Conservation (phyloP, 1,284 basidiomycete genomes). For the Leccinum pachyderme region DNA sequence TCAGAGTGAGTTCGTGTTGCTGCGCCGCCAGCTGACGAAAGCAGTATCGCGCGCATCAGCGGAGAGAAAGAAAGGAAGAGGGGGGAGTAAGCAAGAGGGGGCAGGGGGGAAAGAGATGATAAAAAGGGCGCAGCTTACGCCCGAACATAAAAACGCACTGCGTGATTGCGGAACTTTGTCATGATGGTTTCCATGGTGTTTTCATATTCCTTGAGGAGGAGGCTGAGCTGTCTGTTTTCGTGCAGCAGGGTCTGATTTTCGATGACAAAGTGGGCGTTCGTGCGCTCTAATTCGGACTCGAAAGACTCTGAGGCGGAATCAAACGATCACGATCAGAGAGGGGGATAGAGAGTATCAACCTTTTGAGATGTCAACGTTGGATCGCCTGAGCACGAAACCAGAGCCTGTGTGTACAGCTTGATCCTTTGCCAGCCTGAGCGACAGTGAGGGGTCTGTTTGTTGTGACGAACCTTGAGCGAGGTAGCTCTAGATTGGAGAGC, state of each 20-base stretch:
- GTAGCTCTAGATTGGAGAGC: constrained; percentile 79
- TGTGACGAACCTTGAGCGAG: constrained; percentile 70
- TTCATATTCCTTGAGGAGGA: constrained; percentile 93
- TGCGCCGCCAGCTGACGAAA: constrained; percentile 72
- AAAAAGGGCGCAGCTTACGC: not conserved
- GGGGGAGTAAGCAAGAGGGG: too few relatives aligned
- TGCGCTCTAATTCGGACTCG: constrained; percentile 88
- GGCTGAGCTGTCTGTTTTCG: constrained; percentile 91
- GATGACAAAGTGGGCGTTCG: constrained; percentile 86
- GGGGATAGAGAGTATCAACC: constrained; percentile 46
- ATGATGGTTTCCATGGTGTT: constrained; percentile 94
- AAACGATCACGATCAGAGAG: constrained; percentile 6
- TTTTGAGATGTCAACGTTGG: constrained; percentile 93
- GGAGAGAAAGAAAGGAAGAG: not conserved
- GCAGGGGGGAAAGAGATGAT: too few relatives aligned
- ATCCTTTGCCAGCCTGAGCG: constrained; percentile 44
- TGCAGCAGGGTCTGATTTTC: constrained; percentile 92
- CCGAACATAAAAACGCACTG: constrained; percentile 55
- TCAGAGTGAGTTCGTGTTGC: constrained; percentile 86
- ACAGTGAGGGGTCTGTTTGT: not conserved
- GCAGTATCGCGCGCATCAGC: not conserved
- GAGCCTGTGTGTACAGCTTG: constrained; percentile 78
- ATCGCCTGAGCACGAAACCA: constrained; percentile 82
- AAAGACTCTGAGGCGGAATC: constrained; percentile 68
- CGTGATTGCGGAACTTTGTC: constrained; percentile 91